Conservation (phyloP, 352 stramenopile species). For the Globisporangium nagaii region DNA sequence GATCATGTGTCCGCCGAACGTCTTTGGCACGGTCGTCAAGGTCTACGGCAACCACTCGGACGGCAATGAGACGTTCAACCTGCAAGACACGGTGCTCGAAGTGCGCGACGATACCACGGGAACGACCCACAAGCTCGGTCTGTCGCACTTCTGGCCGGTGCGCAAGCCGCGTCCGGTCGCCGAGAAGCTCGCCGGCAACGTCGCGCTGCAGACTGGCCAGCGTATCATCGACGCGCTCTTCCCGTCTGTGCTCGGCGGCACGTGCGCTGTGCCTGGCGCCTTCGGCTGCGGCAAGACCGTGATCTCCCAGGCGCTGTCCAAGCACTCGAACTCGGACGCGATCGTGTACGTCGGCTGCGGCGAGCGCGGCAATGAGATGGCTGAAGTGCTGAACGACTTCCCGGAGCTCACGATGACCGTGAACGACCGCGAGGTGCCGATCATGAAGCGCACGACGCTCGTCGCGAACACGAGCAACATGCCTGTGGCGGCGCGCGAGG, state of each 20-base stretch:
- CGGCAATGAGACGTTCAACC: slow-evolving; percentile 94
- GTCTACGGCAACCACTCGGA: slow-evolving; percentile 96
- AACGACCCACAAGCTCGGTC: slow-evolving; percentile 92
- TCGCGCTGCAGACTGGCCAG: slow-evolving; percentile 97
- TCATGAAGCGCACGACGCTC: slow-evolving; percentile 99
- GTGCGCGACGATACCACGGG: slow-evolving; percentile 96
- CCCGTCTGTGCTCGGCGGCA: slow-evolving; percentile 98
- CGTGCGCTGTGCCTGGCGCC: slow-evolving; percentile 97
- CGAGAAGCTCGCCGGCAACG: slow-evolving; percentile 98
- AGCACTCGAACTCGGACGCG: slow-evolving; percentile 99
- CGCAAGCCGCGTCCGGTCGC: slow-evolving; percentile 96
- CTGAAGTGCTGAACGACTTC: slow-evolving; percentile 98
- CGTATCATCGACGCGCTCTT: slow-evolving; percentile 99
- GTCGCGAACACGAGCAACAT: slow-evolving; percentile 99
- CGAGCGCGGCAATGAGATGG: slow-evolving; percentile 99
- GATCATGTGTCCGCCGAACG: slow-evolving; percentile 99
- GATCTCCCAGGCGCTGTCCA: slow-evolving; percentile 99
- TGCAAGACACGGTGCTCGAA: slow-evolving; percentile 98
- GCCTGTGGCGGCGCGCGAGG: slow-evolving; percentile 98
- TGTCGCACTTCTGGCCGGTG: slow-evolving; percentile 98
- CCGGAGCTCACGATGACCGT: slow-evolving; percentile 99
- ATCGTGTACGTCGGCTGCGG: slow-evolving; percentile 99
- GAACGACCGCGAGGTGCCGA: slow-evolving; percentile 95
- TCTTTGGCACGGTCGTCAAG: slow-evolving; percentile 98
- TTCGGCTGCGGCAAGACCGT: slow-evolving; percentile 99